Percentiles rank a stretch among this genome's conserved stretches.
These are phyloP conservation scores for Brassica nigra DNA, from an alignment of 345 rosid genomes.

Conservation along the genomic window DNA sequence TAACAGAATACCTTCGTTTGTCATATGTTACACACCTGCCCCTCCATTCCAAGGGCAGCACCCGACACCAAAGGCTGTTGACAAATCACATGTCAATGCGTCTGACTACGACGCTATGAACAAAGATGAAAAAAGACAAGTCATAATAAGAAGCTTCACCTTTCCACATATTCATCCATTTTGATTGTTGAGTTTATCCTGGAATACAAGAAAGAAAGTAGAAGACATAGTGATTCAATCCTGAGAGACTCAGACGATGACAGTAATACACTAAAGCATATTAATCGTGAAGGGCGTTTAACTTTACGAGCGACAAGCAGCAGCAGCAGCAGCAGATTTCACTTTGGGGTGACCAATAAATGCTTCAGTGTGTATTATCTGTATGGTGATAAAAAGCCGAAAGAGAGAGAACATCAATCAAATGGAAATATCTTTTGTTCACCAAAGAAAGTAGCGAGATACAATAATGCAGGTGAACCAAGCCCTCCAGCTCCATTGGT, in stretches of 20 bases:
- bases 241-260: no score
- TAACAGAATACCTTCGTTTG: not conserved
- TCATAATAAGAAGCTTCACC: constrained; percentile 50
- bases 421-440: no score
- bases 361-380: constrained; percentile 95
- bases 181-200: constrained; percentile 78
- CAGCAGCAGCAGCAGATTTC: constrained; percentile 68
- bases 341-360: constrained; percentile 89
- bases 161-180: constrained; percentile 72
- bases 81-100: constrained; percentile 1
- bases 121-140: not conserved
- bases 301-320: constrained; percentile 79
- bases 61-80: constrained; percentile 96
- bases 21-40: constrained; percentile 61
- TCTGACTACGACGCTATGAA: constrained; percentile 8
- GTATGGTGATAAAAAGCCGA: not conserved
- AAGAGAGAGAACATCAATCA: no score
- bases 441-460: not conserved
- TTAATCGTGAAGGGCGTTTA: not conserved
- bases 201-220: not conserved
- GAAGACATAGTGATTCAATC: no score
- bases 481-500: not conserved
- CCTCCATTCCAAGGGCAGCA: constrained; percentile 94
- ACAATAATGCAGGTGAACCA: not conserved
- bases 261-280: no score